Evolutionary conservation across 106 monocot genomes (phyloP).

Genomic region (Allium cepa): DNA sequence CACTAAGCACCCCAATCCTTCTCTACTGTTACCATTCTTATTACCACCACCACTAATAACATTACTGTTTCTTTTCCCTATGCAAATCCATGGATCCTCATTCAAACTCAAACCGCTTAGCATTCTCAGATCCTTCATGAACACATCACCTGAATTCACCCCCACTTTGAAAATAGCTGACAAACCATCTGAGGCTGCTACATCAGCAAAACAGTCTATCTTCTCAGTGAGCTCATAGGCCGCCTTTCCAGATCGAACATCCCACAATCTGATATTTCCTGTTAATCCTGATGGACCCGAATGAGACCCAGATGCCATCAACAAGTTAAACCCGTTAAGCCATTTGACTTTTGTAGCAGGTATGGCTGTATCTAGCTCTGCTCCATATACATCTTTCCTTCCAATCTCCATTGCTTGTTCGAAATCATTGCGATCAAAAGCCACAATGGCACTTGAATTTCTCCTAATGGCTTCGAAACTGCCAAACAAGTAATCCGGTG

Average conservation of each 20-base stretch:
- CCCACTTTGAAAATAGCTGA: constrained; percentile 57
- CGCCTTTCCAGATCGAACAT: constrained; percentile 26
- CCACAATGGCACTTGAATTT: constrained; percentile 41
- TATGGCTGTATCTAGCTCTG: constrained; percentile 53
- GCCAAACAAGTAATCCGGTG: constrained; percentile 30
- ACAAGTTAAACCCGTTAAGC: constrained; percentile 26
- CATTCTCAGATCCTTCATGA: constrained; percentile 64
- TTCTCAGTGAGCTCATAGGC: constrained; percentile 51
- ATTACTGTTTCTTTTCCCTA: constrained; percentile 17
- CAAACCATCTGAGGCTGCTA: constrained; percentile 36
- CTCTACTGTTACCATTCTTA: constrained; percentile 10
- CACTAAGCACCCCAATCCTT: constrained; percentile 46
- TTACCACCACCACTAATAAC: not conserved
- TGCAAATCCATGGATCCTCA: constrained; percentile 30
- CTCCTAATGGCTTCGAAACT: constrained; percentile 53
- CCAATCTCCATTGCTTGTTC: constrained; percentile 24
- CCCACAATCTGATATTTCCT: constrained; percentile 52
- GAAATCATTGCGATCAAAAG: constrained; percentile 29
- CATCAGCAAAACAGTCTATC: constrained; percentile 63
- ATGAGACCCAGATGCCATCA: constrained; percentile 71
- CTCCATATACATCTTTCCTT: constrained; percentile 43
- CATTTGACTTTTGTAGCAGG: constrained; percentile 55
- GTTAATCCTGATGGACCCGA: constrained; percentile 48
- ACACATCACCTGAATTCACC: constrained; percentile 47
- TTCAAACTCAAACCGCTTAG: constrained; percentile 16